These are phyloP conservation scores for Salix udensis DNA, from an alignment of 345 rosid genomes.

Conservation along the genomic window DNA sequence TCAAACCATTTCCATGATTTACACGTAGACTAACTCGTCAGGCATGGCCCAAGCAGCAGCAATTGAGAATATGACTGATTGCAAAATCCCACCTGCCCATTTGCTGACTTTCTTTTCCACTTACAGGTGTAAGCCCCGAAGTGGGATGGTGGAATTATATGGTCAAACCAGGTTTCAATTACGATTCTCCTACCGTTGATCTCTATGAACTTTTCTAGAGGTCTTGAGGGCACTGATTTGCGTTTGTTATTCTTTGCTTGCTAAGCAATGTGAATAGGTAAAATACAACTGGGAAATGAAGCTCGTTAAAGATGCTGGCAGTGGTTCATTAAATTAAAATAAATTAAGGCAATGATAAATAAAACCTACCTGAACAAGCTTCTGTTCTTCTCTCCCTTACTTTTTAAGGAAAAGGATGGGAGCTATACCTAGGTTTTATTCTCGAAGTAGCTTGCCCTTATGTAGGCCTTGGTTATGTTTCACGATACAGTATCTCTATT, in stretches of 20 bases:
- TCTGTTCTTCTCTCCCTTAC: slow-evolving; percentile 5
- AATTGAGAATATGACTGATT: slow-evolving; percentile 26
- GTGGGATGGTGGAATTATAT: slow-evolving; percentile 12
- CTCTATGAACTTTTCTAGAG: neutral
- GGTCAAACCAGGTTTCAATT: slow-evolving; percentile 11
- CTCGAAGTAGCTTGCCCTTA: neutral
- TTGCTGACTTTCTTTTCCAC: neutral
- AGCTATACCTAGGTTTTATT: neutral
- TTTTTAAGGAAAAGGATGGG: slow-evolving; percentile 2
- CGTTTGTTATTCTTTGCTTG: slow-evolving; percentile 29
- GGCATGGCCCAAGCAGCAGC: slow-evolving; percentile 6
- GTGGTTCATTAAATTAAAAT: slow-evolving; percentile 30
- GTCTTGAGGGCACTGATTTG: slow-evolving; percentile 2
- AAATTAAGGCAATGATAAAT: slow-evolving; percentile 27
- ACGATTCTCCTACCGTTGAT: neutral
- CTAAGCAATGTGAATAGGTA: slow-evolving; percentile 30
- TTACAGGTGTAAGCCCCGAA: slow-evolving; percentile 16
- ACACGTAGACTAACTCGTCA: neutral
- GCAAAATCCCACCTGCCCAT: slow-evolving; percentile 31
- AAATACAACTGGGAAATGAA: slow-evolving; percentile 12
- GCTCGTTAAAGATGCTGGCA: slow-evolving; percentile 32
- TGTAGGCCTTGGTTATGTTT: neutral
- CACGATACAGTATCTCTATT: neutral
- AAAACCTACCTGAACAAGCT: slow-evolving; percentile 44
- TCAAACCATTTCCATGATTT: neutral